Conservation (phyloP, 176 grass and related monocot species). For the Microstegium vimineum region DNA sequence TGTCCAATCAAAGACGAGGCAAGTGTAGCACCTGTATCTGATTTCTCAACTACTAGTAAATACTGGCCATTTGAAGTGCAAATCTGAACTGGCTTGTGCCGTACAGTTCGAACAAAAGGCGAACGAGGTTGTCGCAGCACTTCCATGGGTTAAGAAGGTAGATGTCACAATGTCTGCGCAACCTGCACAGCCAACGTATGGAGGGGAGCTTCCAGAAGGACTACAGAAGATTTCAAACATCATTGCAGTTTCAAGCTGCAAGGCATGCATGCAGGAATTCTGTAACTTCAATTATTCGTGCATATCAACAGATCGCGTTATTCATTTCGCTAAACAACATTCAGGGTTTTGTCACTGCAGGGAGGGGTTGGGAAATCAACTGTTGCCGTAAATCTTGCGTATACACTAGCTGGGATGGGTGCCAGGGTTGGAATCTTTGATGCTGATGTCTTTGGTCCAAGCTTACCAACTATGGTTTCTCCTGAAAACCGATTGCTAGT, state of each 20-base stretch:
- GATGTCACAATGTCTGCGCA: slow-evolving; percentile 92
- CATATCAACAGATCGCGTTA: background rate
- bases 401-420: slow-evolving; percentile 90
- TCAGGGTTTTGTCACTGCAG: slow-evolving; percentile 25
- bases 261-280: slow-evolving; percentile 47
- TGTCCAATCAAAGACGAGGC: slow-evolving; percentile 94
- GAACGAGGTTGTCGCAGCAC: slow-evolving; percentile 82
- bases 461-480: slow-evolving; percentile 98
- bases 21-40: background rate
- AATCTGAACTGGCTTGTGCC: background rate
- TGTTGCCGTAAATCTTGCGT: slow-evolving; percentile 89
- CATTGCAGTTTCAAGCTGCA: slow-evolving; percentile 97
- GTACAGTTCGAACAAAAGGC: slow-evolving; percentile 89
- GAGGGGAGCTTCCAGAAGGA: slow-evolving; percentile 80
- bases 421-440: slow-evolving; percentile 97
- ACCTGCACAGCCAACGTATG: slow-evolving; percentile 72
- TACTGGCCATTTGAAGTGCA: background rate
- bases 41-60: background rate
- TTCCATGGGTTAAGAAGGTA: slow-evolving; percentile 91
- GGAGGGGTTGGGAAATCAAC: slow-evolving; percentile 98
- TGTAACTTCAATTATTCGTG: background rate
- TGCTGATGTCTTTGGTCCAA: slow-evolving; percentile 92
- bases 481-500: slow-evolving; percentile 83
- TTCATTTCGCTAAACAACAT: background rate
- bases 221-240: slow-evolving; percentile 91